A percentile compares a stretch with the other conserved stretches of the same genome.
phyloP scores from a whole-genome alignment of 805 yeast genomes.

The Cyberlindnera misumaiensis region DNA sequence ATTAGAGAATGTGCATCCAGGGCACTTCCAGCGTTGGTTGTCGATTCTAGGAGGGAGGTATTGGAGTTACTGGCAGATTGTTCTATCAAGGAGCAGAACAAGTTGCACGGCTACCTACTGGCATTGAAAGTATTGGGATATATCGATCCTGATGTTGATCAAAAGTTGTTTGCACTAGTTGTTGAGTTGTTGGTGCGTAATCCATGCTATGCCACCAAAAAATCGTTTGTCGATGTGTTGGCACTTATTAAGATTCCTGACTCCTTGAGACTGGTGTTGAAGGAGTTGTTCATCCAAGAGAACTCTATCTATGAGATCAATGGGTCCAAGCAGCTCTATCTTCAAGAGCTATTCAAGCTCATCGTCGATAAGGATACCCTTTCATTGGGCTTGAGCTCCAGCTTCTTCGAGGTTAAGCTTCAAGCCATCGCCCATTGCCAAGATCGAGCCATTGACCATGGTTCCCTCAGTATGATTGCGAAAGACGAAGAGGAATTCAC shows the following conservation, averaged over 20 bases:
- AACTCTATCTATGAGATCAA: constrained; percentile 25
- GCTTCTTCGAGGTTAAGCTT: constrained; percentile 39
- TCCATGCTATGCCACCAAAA: constrained; percentile 28
- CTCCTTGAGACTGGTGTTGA: constrained; percentile 21
- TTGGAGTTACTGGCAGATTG: constrained; percentile 19
- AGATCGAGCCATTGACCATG: constrained; percentile 1
- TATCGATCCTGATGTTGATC: constrained; percentile 5
- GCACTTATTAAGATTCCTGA: constrained; percentile 1
- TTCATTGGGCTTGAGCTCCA: constrained; percentile 30
- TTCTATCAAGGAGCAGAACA: constrained; percentile 31
- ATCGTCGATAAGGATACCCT: constrained; percentile 24
- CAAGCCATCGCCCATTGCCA: constrained; percentile 31
- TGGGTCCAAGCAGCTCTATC: constrained; percentile 45
- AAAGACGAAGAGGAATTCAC: constrained; percentile 30
- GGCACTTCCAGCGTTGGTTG: constrained; percentile 48
- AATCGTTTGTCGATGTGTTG: constrained; percentile 25
- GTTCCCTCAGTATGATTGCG: constrained; percentile 17
- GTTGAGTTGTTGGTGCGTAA: constrained; percentile 17
- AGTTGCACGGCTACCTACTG: constrained; percentile 53
- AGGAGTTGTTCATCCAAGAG: constrained; percentile 30
- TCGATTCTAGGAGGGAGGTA: constrained; percentile 26
- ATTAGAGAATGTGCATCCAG: constrained; percentile 83
- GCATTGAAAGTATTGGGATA: constrained; percentile 35
- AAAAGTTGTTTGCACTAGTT: constrained; percentile 4
- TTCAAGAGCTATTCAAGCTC: constrained; percentile 27